Conservation (phyloP, 257 asterid species). For the Jacaranda mimosifolia region DNA sequence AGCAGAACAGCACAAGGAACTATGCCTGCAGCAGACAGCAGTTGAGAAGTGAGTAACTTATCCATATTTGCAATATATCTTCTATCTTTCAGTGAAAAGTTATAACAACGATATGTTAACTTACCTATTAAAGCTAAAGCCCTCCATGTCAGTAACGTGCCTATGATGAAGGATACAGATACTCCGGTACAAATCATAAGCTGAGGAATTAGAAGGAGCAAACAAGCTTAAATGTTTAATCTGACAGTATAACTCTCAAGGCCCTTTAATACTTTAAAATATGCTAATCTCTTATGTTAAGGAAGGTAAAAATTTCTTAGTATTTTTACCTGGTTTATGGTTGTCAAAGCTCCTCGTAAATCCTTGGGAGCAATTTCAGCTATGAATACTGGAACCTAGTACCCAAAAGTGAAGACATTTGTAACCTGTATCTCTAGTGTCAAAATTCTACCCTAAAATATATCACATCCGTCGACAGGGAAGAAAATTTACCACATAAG, state of each 20-base stretch:
- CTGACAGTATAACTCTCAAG: neutral
- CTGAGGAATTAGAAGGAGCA: conserved; percentile 48
- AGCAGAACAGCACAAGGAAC: conserved; percentile 78
- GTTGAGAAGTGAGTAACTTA: conserved; percentile 30
- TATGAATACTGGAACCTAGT: conserved; percentile 87
- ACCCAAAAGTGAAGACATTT: neutral
- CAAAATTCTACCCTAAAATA: neutral
- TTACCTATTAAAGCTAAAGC: conserved; percentile 76
- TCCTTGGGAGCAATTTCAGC: conserved; percentile 94
- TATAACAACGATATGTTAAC: neutral
- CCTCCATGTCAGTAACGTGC: conserved; percentile 85
- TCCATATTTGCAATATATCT: neutral
- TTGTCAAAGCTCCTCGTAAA: conserved; percentile 86
- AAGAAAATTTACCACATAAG: conserved; percentile 69
- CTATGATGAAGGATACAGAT: conserved; percentile 87
- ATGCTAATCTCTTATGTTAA: conserved; percentile 7
- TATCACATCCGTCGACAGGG: neutral
- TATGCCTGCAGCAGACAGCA: conserved; percentile 68
- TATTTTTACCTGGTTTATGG: conserved; percentile 75
- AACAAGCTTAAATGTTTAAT: neutral
- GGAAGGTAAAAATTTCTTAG: neutral
- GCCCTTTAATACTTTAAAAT: conserved; percentile 6
- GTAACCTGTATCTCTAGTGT: neutral
- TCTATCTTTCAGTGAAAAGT: neutral
- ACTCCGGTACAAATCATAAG: conserved; percentile 85